These are phyloP conservation scores for Chrysoporthe deuterocubensis DNA, from an alignment of 2,329 filamentous ascomycete species.

Conservation along the genomic window DNA sequence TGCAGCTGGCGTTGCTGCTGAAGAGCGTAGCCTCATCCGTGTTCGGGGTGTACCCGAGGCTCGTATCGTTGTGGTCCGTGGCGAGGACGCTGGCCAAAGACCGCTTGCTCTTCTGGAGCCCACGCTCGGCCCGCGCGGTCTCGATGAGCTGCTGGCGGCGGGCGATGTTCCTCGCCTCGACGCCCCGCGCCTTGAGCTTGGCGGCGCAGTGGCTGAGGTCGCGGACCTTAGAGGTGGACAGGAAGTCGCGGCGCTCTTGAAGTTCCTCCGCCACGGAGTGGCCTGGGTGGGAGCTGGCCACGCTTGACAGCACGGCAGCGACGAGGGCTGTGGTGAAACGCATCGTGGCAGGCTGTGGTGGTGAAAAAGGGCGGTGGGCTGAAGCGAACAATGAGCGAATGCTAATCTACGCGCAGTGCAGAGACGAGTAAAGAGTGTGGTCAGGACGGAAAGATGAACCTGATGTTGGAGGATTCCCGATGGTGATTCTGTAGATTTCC, in stretches of 20 bases:
- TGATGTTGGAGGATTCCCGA: background rate
- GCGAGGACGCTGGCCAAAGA: slow-evolving; percentile 39
- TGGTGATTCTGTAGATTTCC: background rate
- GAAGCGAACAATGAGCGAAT: background rate
- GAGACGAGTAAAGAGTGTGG: background rate
- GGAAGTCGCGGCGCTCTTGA: slow-evolving; percentile 52
- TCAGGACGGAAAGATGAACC: background rate
- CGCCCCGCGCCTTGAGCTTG: slow-evolving; percentile 51
- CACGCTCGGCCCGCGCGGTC: slow-evolving; percentile 46
- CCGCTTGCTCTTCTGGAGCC: slow-evolving; percentile 33
- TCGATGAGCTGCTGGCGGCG: slow-evolving; percentile 48
- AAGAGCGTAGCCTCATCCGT: slow-evolving; percentile 40
- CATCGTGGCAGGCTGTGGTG: slow-evolving; percentile 30
- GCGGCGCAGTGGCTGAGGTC: slow-evolving; percentile 52
- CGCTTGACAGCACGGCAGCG: slow-evolving; percentile 31
- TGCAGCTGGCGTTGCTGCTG: slow-evolving; percentile 45
- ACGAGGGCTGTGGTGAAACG: slow-evolving; percentile 33
- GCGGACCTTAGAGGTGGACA: slow-evolving; percentile 44
- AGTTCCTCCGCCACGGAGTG: slow-evolving; percentile 54
- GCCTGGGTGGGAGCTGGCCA: slow-evolving; percentile 49
- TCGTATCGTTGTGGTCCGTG: slow-evolving; percentile 42
- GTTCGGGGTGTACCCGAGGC: slow-evolving; percentile 37
- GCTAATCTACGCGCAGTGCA: background rate
- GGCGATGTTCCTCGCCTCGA: slow-evolving; percentile 47
- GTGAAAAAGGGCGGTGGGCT: background rate